Percentiles rank a stretch among this genome's conserved stretches.
Conservation (phyloP, 768 basidiomycete genomes). For the Leccinum sublutescens region DNA sequence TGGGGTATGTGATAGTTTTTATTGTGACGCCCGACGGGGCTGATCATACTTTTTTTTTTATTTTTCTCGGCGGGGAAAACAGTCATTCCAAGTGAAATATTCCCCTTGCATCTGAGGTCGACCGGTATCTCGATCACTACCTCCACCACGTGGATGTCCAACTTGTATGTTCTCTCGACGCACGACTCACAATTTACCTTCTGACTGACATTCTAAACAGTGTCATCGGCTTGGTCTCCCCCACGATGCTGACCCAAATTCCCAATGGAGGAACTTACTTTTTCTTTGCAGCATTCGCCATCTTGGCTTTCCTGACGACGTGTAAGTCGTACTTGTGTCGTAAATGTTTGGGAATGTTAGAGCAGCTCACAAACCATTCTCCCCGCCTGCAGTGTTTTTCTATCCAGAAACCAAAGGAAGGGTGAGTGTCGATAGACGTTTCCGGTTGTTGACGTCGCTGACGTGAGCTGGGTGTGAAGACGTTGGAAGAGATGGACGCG, state of each 20-base stretch:
- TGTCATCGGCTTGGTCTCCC: constrained; percentile 29
- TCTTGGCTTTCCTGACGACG: constrained; percentile 30
- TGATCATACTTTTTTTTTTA: background rate
- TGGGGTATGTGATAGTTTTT: constrained; percentile 17
- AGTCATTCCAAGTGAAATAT: constrained; percentile 42
- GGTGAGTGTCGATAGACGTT: constrained; percentile 18
- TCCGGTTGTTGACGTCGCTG: background rate
- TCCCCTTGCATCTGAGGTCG: constrained; percentile 40
- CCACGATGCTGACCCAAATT: constrained; percentile 24
- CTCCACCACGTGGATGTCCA: constrained; percentile 42
- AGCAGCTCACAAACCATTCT: constrained; percentile 1
- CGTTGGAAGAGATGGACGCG: constrained; percentile 34
- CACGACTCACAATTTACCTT: background rate
- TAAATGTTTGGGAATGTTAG: background rate
- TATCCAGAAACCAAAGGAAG: constrained; percentile 34
- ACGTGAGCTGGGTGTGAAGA: constrained; percentile 17
- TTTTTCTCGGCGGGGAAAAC: constrained; percentile 13
- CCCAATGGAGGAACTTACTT: constrained; percentile 28
- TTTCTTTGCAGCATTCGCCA: constrained; percentile 27
- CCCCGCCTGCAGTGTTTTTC: constrained; percentile 17
- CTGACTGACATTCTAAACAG: constrained; percentile 11
- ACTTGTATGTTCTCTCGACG: constrained; percentile 25
- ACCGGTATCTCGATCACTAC: constrained; percentile 43
- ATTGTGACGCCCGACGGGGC: background rate
- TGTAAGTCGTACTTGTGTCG: constrained; percentile 14